Evolutionary conservation across 768 basidiomycete species (phyloP), one percentile per base, ranked within the genome.

Genomic region (Cyclocybe cylindracea): DNA sequence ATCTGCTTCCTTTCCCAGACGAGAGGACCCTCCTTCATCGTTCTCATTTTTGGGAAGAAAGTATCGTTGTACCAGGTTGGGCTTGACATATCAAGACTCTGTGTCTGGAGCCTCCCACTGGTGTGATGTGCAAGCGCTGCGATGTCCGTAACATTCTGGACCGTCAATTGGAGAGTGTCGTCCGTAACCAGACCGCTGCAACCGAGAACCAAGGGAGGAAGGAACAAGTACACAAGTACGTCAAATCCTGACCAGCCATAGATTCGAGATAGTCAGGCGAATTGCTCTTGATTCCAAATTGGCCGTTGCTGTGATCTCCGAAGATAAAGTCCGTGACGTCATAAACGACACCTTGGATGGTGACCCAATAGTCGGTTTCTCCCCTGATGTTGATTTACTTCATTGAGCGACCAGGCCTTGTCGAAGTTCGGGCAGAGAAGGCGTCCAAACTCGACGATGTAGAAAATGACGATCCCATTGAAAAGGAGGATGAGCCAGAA

Each of bases 161-260:
- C 58, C 1, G 71, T 75, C 39, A 92, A 66, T 7, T 67, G 13
- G 10, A 93, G 55, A 3, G 67, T 66, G 1, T 66, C 38, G 55
- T 89, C 79, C 3, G 71, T 76, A 13, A 98, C 92, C 10, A 98
- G 74, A 6, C 75, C 81, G 0, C 78, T 74, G 64, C 97, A 99
- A 0, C 84, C 93, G 6, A 90, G 67, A 1, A 71, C 68, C 47
- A 97, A 77, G 0, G 96, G 95, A 0, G 83, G 80, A 0, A 91
- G 92, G 77, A 96, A n/a, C n/a, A n/a, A n/a, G n/a, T n/a, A n/a
- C n/a, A 96, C 62, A 93, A 96, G 34, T 81, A 72, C 0, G 90
- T 91, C 46, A 98, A 61, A 66, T 98, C 97, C 64, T 85, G 82
- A 0, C 97, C 97, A 2, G 85, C 94, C 16, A 98, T 79, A 5